A percentile compares a stretch with the other conserved stretches of the same genome.
Evolutionary conservation across 2,329 filamentous ascomycete species (phyloP).

Genomic region (Scytalidium sp.): DNA sequence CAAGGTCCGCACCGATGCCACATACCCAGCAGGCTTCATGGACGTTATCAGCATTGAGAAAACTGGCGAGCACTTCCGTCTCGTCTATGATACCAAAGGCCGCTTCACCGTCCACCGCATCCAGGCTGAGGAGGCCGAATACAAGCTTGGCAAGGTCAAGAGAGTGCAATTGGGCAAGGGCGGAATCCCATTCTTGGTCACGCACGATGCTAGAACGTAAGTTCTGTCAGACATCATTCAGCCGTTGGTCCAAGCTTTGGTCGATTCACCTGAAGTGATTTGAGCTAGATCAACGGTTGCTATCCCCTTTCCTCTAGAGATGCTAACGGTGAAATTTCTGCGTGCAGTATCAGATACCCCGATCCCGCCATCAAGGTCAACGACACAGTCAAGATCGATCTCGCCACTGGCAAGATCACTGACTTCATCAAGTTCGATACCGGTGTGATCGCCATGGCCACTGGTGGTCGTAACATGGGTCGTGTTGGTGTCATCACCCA

Average conservation of each 20-base stretch:
- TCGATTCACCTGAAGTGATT: slow-evolving; percentile 39
- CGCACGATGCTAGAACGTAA: slow-evolving; percentile 99
- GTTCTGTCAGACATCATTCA: slow-evolving; percentile 98
- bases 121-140: slow-evolving; percentile 96
- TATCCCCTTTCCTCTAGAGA: slow-evolving; percentile 23
- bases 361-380: slow-evolving; percentile 99
- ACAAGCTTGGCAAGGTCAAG: slow-evolving; percentile 99
- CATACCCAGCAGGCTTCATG: slow-evolving; percentile 98
- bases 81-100: slow-evolving; percentile 99
- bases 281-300: slow-evolving; percentile 31
- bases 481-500: slow-evolving; percentile 99
- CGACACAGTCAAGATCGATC: slow-evolving; percentile 99
- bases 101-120: slow-evolving; percentile 99
- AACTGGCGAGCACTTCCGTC: slow-evolving; percentile 99
- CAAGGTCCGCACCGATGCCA: slow-evolving; percentile 98
- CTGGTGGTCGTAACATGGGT: slow-evolving; percentile 99
- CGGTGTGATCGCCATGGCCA: slow-evolving; percentile 96
- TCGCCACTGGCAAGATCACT: slow-evolving; percentile 93
- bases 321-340: slow-evolving; percentile 25
- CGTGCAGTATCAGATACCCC: slow-evolving; percentile 91
- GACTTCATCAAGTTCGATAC: slow-evolving; percentile 99
- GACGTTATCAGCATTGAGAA: slow-evolving; percentile 99
- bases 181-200: slow-evolving; percentile 99
- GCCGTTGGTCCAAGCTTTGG: slow-evolving; percentile 99
- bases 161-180: slow-evolving; percentile 98